These are phyloP conservation scores for Byssoonygena ceratinophila DNA, from an alignment of 2,329 filamentous ascomycete species.

Conservation along the genomic window DNA sequence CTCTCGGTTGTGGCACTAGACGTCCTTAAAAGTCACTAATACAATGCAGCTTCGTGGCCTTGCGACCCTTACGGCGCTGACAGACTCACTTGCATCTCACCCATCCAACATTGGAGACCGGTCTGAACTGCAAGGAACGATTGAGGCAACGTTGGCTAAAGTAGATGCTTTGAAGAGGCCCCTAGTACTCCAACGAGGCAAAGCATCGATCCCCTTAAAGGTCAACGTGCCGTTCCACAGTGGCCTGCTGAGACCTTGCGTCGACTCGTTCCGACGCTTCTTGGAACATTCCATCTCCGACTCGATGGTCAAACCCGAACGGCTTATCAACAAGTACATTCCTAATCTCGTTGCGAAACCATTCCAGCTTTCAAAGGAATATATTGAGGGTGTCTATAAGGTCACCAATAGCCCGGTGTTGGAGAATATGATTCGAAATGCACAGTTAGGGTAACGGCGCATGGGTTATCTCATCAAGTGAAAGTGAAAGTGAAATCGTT, in stretches of 20 bases:
- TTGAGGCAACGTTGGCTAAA: neutral
- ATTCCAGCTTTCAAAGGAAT: neutral
- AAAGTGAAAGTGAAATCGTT: no score
- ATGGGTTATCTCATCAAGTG: no score
- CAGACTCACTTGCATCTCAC: neutral
- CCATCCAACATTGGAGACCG: neutral
- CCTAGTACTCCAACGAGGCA: slow-evolving; percentile 16
- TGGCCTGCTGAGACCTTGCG: slow-evolving; percentile 20
- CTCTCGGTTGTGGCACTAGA: neutral
- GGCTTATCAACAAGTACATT: slow-evolving; percentile 27
- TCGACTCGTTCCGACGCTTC: slow-evolving; percentile 24
- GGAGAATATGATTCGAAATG: no score
- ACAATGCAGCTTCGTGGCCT: neutral
- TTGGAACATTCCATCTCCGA: slow-evolving; percentile 21
- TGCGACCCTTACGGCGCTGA: neutral
- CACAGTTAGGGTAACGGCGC: no score
- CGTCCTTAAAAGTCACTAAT: neutral
- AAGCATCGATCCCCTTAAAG: slow-evolving; percentile 24
- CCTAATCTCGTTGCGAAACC: slow-evolving; percentile 30
- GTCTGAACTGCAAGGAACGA: neutral
- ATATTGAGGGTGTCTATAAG: neutral
- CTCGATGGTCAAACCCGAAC: slow-evolving; percentile 20
- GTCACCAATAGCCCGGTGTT: neutral
- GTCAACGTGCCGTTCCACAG: slow-evolving; percentile 30
- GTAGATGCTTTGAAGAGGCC: neutral